Base-by-base conservation (phyloP, 352 stramenopile genomes). In the Pythium chondricola region DNA sequence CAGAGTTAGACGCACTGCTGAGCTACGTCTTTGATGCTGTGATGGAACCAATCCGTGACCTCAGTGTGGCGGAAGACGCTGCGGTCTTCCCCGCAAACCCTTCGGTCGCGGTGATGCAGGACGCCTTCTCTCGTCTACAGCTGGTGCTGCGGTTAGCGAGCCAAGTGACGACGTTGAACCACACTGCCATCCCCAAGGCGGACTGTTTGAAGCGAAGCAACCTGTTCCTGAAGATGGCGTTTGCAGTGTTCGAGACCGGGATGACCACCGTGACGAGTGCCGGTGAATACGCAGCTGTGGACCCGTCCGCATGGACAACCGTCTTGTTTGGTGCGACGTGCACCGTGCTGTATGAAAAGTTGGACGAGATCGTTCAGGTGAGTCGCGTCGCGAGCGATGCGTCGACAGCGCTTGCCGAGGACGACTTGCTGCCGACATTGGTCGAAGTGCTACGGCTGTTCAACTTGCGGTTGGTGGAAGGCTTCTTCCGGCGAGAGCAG, bases 291-390 rank as follows among this genome's bases (percentile, higher is more conserved):
- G 45, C 8, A 18, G 14, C 21, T 0, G 33, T 30, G 0, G 61
- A 80, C 20, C 63, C 67, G 4, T 71, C 69, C 0, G 66, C 69
- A 1, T 92, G 81, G 81, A 54, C 80, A 6, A 74, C 82, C 33
- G 76, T 84, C 11, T 48, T 92, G 1, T 84, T 86, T 33, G 81
- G 75, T 6, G 78, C 81, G 0, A 75, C 67, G 32, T 90, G 81
- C 43, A 88, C 74, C 1, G 71, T 85, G 0, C 47, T 92, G 7
- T 92, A 88, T 35, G 81, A 92, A 32, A 92, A 92, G 26, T 52
- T 92, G 17, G 81, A 92, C 48, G 81, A 92, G 41, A 63, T 92
- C 31, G 78, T 90, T 17, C 71, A 88, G 31, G 56, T 79, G 21
- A 88, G 71, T 56, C 81, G 81, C 6, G 29, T 24, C 2, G 57